Evolutionary conservation across 2,329 filamentous ascomycete species (phyloP), one percentile per base, ranked within the genome.

Genomic region (Aspergillus sergii): DNA sequence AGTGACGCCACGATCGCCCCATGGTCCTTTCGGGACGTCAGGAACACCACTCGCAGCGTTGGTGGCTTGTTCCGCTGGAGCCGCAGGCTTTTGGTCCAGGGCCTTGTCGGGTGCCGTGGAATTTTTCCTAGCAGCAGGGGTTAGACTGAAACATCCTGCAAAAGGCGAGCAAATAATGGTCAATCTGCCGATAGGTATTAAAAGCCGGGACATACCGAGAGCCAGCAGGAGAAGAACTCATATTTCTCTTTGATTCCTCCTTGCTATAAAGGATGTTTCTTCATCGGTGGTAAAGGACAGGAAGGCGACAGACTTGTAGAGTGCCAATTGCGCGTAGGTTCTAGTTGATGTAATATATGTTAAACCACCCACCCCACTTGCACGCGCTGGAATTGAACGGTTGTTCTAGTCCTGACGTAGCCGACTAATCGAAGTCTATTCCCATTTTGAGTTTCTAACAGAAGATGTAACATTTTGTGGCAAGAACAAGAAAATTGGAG

Each of bases 1-100:
- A 14, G 51, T 61, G 28, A 61, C 59, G 4, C 51, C 59, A 16
- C 51, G 41, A 28, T 61, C 54, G 39, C 53, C 59, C 59, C 59
- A 61, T 12, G 59, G 59, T 3, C 51, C 51, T 26, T 34, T 61
- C 2, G 59, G 59, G 6, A 39, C 8, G 14, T 39, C 16, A 39
- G 36, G 16, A 7, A 23, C 28, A 32, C 34, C 16, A 12, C 12
- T 12, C 5, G 55, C 43, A 21, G 34, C 45, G 23, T 19, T 45
- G n/a, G 11, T n/a, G 6, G 26, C 11, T 16, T 7, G 14, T 26
- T 12, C 16, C 26, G 16, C 56, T 34, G 14, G 21, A 4, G 11
- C 8, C 19, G 23, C 9, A 23, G 21, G 1, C 23, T 19, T n/a
- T n/a, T 43, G n/a, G 43, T 23, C 43, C 21, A 23, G 7, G 21